Evolutionary conservation across 495 filamentous ascomycete genomes (phyloP), one percentile per base, ranked within the genome.

Genomic region (Talaromyces proteolyticus): DNA sequence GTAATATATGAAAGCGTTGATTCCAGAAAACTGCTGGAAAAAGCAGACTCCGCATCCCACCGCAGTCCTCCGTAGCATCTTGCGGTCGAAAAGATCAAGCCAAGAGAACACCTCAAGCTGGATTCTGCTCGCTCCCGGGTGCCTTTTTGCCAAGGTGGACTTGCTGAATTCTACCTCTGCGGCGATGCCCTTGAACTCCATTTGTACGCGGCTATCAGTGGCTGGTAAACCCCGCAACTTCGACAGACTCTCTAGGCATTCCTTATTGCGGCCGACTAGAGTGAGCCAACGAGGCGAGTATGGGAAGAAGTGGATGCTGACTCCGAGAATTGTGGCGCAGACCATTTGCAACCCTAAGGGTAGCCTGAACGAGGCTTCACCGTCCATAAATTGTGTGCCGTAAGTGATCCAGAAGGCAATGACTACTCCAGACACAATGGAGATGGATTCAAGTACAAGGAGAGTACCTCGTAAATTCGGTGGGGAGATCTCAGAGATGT

Each of bases 221-320:
- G 54, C 42, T 0, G 70, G 68, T 26, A 78, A 54, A 3, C 62
- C 64, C 5, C 77, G 75, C 8, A 81, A 57, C 48, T 61, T 72
- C 18, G 56, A 59, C 1, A 81, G 60, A 52, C 65, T 73, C 11
- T 67, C 47, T 3, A 79, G 55, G 6, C 75, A 75, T 52, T 80
- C 74, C 8, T 68, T 66, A 38, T 77, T 58, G 1, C 75, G 65
- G 18, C 29, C 29, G 29, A 34, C 29, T 34, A 34, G 29, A 34
- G 85, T 86, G 2, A 91, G 70, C 88, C 87, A 92, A 41, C 87
- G 76, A 2, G 87, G 87, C 19, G 80, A 86, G 56, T 81, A 75
- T 6, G 88, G 88, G 53, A 87, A 77, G 61, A 86, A 86, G 67
- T 83, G 84, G 40, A 91, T 68, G 19, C 85, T 83, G 42, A 72